These are phyloP conservation scores for Saccharomyces hybrid DNA, from an alignment of 1,139 yeast genomes.

Conservation along the genomic window DNA sequence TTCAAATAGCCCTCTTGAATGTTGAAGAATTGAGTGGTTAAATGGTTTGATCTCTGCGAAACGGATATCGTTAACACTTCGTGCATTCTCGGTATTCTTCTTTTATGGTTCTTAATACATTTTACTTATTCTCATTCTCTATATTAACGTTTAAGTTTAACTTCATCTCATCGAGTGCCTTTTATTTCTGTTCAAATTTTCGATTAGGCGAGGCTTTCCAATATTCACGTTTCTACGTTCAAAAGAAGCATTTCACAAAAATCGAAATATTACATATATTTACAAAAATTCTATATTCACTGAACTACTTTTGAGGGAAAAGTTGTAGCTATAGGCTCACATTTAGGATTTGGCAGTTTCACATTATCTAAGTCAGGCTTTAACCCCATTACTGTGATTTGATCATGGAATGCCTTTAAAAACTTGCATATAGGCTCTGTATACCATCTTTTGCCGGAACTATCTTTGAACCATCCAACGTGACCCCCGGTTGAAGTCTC, in stretches of 20 bases:
- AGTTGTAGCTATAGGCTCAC: constrained; percentile 16
- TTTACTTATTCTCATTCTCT: too few species aligned
- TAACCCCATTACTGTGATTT: constrained; percentile 16
- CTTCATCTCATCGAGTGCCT: not conserved
- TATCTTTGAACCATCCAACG: constrained; percentile 46
- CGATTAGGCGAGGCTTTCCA: constrained; percentile 26
- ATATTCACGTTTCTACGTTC: constrained; percentile 35
- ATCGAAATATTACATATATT: not conserved
- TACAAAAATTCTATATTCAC: not conserved
- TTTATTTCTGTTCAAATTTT: not conserved
- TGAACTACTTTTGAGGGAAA: constrained; percentile 20
- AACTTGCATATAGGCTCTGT: constrained; percentile 35
- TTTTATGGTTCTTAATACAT: not conserved
- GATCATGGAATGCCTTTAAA: constrained; percentile 28
- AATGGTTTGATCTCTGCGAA: constrained; percentile 66
- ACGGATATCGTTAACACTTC: constrained; percentile 68
- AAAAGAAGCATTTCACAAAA: not conserved
- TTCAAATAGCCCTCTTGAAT: constrained; percentile 45
- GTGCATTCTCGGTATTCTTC: constrained; percentile 38
- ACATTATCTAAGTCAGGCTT: constrained; percentile 11
- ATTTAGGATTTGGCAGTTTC: constrained; percentile 12
- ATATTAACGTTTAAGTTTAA: not conserved
- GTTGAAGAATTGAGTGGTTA: constrained; percentile 72
- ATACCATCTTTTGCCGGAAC: constrained; percentile 48
- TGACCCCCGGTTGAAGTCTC: constrained; percentile 60